Evolutionary conservation across 371 early-diverging fungal species (phyloP), one percentile per base, ranked within the genome.

Genomic region (Mortierella sp.): DNA sequence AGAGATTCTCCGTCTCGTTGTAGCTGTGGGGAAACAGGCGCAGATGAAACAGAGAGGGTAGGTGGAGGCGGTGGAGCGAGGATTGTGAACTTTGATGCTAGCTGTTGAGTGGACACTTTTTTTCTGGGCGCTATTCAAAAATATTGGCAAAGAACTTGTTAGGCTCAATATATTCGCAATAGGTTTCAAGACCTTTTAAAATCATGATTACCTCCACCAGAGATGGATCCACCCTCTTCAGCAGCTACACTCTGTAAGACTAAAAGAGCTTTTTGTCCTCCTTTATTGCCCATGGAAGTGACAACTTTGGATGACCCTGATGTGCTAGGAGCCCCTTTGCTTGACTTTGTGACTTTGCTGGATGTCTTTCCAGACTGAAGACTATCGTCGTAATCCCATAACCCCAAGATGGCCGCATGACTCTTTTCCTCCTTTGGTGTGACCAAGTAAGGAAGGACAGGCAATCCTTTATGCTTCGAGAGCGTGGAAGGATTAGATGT

Each of bases 401-500:
- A 55, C 19, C 75, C 75, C 75, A 75, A 70, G 61, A 80, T 80
- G 64, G 80, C 45, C 57, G 64, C 79, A 58, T 80, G 80, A 22
- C 64, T 64, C 61, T 80, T 80, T 68, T 80, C 80, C 35, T 80
- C 80, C 59, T 80, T 80, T 43, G 80, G 80, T 22, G 80, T 74
- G 55, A 80, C 80, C 51, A 80, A 59, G 47, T 70, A 71, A 22
- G 80, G 80, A 13, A 67, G 71, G 34, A 80, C 80, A 45, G 80
- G 80, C 1, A 59, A 54, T 9, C 80, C 75, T 51, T 80, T 80
- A 67, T 80, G 80, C 47, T 80, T 80, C 42, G 80, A 80, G 35
- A 80, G 71, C 1, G 80, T 80, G 3, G 80, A 70, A 12, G 80
- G 80, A 45, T 70, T 80, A 47, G 80, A 61, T 22, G 68, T 29